These are phyloP conservation scores for Fusarium sterilihyphosum DNA, from an alignment of 2,329 filamentous ascomycete species.

Conservation along the genomic window DNA sequence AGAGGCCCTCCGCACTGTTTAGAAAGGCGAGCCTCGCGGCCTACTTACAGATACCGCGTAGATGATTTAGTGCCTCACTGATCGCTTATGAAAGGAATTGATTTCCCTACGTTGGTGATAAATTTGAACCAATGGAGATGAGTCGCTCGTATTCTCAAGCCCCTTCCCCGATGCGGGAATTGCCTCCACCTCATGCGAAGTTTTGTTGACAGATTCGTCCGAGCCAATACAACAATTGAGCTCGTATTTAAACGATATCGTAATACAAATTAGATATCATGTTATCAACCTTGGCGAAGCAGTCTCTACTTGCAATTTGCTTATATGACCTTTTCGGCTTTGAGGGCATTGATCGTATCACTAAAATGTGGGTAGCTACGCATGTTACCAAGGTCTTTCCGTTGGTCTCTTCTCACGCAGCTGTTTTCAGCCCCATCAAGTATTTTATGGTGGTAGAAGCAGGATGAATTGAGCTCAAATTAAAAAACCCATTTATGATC, in stretches of 20 bases:
- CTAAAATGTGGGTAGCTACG: no score
- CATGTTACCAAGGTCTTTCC: neutral
- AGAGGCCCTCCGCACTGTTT: no score
- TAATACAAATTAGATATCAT: fast-evolving
- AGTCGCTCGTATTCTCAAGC: neutral
- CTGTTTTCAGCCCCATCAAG: fast-evolving
- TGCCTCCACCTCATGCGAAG: neutral
- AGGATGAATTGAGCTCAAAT: neutral
- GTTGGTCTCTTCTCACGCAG: fast-evolving
- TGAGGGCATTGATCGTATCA: neutral
- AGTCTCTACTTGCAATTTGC: neutral
- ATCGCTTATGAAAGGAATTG: fast-evolving
- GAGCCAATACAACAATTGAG: neutral
- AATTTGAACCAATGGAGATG: neutral
- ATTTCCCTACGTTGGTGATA: neutral
- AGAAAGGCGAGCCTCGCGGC: neutral
- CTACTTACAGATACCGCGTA: neutral
- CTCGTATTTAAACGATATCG: neutral
- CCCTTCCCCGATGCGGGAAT: no score
- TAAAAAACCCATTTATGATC: fast-evolving
- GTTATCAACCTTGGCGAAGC: no score
- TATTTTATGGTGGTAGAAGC: no score
- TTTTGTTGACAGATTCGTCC: neutral
- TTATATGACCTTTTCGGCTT: neutral
- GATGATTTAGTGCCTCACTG: neutral